Conservation (phyloP, 129 eudicot genomes). For the Tagetes patula region DNA sequence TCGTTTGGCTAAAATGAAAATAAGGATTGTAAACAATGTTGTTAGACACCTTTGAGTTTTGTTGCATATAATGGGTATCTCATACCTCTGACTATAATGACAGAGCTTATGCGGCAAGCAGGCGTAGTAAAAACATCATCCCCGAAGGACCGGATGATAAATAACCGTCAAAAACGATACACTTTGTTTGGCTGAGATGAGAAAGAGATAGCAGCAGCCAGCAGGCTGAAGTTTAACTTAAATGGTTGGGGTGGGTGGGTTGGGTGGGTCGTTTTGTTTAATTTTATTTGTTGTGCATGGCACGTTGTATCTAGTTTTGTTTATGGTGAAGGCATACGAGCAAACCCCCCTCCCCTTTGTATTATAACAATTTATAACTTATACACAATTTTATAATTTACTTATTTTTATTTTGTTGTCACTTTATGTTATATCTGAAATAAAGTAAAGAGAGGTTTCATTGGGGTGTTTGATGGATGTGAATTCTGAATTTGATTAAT, state of each 20-base stretch:
- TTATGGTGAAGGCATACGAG: constrained; percentile 22
- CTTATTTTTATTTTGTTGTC: constrained; percentile 4
- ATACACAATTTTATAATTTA: neutral
- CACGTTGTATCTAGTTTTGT: constrained; percentile 37
- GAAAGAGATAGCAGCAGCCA: neutral
- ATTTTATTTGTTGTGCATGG: neutral
- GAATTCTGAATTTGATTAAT: neutral
- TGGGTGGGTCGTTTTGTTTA: constrained; percentile 8
- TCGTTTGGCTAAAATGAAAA: neutral
- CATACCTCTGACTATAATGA: constrained; percentile 6
- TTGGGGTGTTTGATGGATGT: neutral
- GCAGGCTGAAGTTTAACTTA: neutral
- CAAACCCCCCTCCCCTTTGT: constrained; percentile 27
- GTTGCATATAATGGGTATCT: neutral
- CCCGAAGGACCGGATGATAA: constrained; percentile 60
- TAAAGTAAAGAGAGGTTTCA: constrained; percentile 7
- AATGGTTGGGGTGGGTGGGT: too few species aligned
- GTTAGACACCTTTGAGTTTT: neutral
- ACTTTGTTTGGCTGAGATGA: neutral
- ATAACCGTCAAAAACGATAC: constrained; percentile 46
- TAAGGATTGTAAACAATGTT: neutral
- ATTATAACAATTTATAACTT: constrained; percentile 3
- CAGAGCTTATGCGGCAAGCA: constrained; percentile 80
- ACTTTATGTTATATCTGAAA: constrained; percentile 13
- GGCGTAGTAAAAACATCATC: constrained; percentile 72